Evolutionary conservation across 768 basidiomycete species (phyloP).

Genomic region (Boletellus ananiceps): DNA sequence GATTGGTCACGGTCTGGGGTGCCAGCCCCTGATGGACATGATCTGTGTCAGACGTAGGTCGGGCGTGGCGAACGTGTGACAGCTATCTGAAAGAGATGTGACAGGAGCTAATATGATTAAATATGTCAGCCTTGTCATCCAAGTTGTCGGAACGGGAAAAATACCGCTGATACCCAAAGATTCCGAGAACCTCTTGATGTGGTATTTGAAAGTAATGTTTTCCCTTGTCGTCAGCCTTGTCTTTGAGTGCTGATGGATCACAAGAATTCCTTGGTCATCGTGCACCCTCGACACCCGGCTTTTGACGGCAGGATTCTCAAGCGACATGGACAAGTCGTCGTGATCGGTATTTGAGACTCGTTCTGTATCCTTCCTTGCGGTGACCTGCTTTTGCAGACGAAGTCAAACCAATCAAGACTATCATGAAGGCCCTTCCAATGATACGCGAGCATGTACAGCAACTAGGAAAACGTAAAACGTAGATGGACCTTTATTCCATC

Average conservation of each 20-base stretch:
- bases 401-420: constrained; percentile 69
- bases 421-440: constrained; percentile 58
- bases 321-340: constrained; percentile 60
- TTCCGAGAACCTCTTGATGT: constrained; percentile 52
- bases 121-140: constrained; percentile 66
- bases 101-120: constrained; percentile 53
- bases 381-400: constrained; percentile 44
- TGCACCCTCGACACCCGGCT: constrained; percentile 60
- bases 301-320: constrained; percentile 42
- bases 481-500: background rate
- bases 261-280: constrained; percentile 68
- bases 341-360: constrained; percentile 49
- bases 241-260: constrained; percentile 5
- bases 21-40: constrained; percentile 69
- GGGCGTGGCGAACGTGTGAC: background rate
- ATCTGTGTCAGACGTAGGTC: constrained; percentile 63
- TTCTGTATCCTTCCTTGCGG: background rate
- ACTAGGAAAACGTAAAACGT: constrained; percentile 13
- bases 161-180: constrained; percentile 53
- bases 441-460: constrained; percentile 55
- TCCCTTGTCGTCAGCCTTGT: constrained; percentile 11
- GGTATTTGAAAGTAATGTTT: constrained; percentile 63
- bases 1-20: constrained; percentile 86
- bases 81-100: background rate
- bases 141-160: constrained; percentile 66